phyloP scores from a whole-genome alignment of 75 land plant species.

The Cryptomeria japonica region DNA sequence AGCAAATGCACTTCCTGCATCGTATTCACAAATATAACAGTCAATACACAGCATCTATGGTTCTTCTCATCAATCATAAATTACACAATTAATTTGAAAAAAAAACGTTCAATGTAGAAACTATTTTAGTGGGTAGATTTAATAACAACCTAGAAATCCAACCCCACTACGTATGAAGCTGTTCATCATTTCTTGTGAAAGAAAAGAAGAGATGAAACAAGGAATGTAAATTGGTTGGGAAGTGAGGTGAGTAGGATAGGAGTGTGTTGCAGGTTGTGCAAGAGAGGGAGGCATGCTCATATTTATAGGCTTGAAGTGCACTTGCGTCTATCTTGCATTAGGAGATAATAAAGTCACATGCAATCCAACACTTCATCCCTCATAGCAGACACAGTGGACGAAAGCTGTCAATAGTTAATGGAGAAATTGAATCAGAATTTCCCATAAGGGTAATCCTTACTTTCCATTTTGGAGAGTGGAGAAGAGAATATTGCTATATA shows the following conservation, averaged over 20 bases:
- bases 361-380: not conserved
- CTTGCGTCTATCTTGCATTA: not conserved
- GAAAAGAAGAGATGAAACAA: not conserved
- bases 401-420: not conserved
- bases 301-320: not conserved
- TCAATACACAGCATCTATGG: not conserved
- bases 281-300: not conserved
- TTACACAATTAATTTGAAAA: not conserved
- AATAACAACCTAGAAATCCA: not conserved
- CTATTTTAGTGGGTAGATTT: not conserved
- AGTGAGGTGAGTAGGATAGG: not conserved
- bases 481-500: not conserved
- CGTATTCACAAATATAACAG: not conserved
- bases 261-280: not conserved
- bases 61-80: not conserved
- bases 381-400: not conserved
- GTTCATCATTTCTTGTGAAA: conserved; percentile 11
- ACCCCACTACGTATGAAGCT: not conserved
- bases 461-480: not conserved
- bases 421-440: not conserved
- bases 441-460: not conserved
- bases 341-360: not conserved
- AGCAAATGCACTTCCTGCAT: conserved; percentile 55
- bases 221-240: no score
- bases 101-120: not conserved